These are phyloP conservation scores for Kazachstania bromeliacearum DNA, from an alignment of 805 yeast genomes.

Conservation along the genomic window DNA sequence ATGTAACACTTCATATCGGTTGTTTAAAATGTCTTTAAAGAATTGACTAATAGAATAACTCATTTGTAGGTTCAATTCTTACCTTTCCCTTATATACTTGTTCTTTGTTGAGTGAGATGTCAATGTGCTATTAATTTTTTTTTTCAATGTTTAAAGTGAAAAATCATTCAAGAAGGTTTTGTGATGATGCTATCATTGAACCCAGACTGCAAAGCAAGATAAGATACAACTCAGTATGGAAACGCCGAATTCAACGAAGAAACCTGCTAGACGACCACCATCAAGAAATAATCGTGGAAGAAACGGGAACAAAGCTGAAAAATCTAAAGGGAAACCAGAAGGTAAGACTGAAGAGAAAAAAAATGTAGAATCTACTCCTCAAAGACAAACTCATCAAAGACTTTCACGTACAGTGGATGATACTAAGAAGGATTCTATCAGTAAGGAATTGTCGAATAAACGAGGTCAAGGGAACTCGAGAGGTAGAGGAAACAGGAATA, in stretches of 20 bases:
- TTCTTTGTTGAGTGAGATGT: background rate
- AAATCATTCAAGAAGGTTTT: no score
- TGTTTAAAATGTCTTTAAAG: conserved; percentile 13
- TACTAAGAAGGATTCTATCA: background rate
- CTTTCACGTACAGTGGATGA: no score
- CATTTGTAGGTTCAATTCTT: conserved; percentile 1
- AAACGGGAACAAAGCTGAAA: no score
- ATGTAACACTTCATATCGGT: conserved; percentile 17
- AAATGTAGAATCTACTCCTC: background rate
- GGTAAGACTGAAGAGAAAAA: background rate
- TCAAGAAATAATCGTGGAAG: no score
- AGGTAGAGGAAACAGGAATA: conserved; percentile 2
- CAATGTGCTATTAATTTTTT: background rate
- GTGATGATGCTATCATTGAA: no score
- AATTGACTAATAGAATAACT: conserved; percentile 12
- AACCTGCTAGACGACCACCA: no score
- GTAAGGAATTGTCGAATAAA: background rate
- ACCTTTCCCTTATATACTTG: background rate
- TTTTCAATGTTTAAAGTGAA: no score
- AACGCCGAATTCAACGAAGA: no score
- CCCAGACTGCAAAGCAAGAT: no score
- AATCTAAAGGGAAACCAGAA: no score
- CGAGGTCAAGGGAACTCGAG: background rate
- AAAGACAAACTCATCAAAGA: no score
- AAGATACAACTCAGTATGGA: no score